phyloP scores from a whole-genome alignment of 805 yeast genomes.

The Pichia thaimueangensis region DNA sequence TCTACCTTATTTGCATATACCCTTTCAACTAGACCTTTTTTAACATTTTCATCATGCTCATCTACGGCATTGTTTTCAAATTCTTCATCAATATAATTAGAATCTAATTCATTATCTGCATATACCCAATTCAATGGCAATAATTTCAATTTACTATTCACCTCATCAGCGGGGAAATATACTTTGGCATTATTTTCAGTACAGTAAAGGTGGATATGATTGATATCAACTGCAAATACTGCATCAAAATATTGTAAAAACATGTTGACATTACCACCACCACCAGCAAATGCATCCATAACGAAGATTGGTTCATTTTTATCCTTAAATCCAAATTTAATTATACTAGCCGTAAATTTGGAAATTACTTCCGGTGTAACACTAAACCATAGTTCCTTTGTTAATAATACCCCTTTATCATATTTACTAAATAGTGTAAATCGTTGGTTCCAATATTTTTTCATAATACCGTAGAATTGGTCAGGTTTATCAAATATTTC shows the following conservation, averaged over 20 bases:
- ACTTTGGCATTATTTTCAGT: slow-evolving; percentile 58
- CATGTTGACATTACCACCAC: slow-evolving; percentile 80
- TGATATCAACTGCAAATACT: slow-evolving; percentile 60
- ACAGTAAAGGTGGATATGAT: slow-evolving; percentile 55
- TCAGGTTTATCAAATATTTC: slow-evolving; percentile 7
- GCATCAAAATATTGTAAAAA: slow-evolving; percentile 52
- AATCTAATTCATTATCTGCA: slow-evolving; percentile 11
- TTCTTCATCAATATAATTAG: slow-evolving; percentile 2
- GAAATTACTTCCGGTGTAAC: slow-evolving; percentile 82
- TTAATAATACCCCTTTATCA: slow-evolving; percentile 63
- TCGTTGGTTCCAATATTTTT: slow-evolving; percentile 57
- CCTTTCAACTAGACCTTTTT: slow-evolving; percentile 5
- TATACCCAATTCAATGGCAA: slow-evolving; percentile 42
- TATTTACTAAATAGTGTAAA: slow-evolving; percentile 51
- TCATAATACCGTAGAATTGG: slow-evolving; percentile 18
- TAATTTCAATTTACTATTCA: slow-evolving; percentile 43
- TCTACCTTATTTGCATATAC: slow-evolving; percentile 8
- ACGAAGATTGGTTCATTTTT: slow-evolving; percentile 63
- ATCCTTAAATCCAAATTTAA: slow-evolving; percentile 71
- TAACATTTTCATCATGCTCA: slow-evolving; percentile 5
- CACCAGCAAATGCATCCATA: slow-evolving; percentile 77
- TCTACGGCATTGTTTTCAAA: slow-evolving; percentile 9
- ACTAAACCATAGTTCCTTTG: slow-evolving; percentile 74
- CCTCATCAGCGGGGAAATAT: slow-evolving; percentile 37
- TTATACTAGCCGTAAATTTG: slow-evolving; percentile 45